Base-by-base conservation (phyloP, 352 stramenopile species). In the Phytopythium ostracodes region DNA sequence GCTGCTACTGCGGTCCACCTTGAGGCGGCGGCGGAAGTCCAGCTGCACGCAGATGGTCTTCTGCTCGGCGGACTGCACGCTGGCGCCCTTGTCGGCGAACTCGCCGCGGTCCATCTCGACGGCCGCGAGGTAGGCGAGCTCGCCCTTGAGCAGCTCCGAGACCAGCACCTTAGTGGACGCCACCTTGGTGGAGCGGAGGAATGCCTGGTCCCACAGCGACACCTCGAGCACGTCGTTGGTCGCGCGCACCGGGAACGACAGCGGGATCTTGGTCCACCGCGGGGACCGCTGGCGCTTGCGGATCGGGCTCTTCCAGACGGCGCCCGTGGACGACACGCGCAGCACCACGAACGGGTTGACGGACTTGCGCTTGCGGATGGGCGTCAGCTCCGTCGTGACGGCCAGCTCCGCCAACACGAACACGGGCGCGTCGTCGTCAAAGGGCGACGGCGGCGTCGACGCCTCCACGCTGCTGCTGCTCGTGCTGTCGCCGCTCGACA, bases 101-200 rank as follows among this genome's bases (percentile, higher is more conserved):
- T 86, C 72, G 53, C 73, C 71, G 55, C 72, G 63, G 60, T 87
- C 73, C 40, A 90, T 66, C 54, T 87, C 68, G 44, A 90, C 66
- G 22, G n/a, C 77, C 18, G 68, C 70, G 44, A 62, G 63, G 59
- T 84, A 82, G 29, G 71, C 66, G 11, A 64, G 44, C 15, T 79
- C 70, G 40, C 66, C 42, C 27, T 77, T 56, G 11, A 87, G 67
- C 14, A 88, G 44, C 46, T 90, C 67, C 0, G 76, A 71, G 29
- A 75, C 62, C 9, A 78, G 70, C 11, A 88, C 61, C 29, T 68
- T 73, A 4, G 76, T 67, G 6, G 72, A 71, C 22, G 81, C 81
- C 22, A 91, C 77, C 36, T 84, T 87, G 6, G 82, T 64, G 7
- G 79, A 81, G 18, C 72, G 79, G 56, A 91, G 86, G 53, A 91